Evolutionary conservation across 176 grass and related monocot genomes (phyloP).

Genomic region (Eleusine coracana): DNA sequence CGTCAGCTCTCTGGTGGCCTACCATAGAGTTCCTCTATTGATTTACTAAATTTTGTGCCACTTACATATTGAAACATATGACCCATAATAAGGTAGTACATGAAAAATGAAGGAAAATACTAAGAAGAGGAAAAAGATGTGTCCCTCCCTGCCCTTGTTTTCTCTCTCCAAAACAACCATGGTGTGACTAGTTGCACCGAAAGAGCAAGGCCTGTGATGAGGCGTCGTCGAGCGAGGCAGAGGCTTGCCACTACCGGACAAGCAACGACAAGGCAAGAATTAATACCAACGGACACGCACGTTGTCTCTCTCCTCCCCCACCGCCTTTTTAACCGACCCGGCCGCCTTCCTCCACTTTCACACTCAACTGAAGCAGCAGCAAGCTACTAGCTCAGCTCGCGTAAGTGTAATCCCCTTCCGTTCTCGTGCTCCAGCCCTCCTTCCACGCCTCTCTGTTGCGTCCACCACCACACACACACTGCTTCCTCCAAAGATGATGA

Average conservation of each 20-base stretch:
- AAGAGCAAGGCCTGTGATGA: slow-evolving; percentile 35
- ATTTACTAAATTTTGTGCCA: background rate
- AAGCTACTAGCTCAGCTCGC: background rate
- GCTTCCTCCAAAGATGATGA: slow-evolving; percentile 32
- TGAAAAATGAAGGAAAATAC: background rate
- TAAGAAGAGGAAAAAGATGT: too few relatives aligned
- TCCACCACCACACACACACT: background rate
- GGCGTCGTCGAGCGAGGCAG: slow-evolving; percentile 16
- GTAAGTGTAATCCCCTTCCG: background rate
- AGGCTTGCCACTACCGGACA: slow-evolving; percentile 36
- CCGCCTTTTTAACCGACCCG: slow-evolving; percentile 59
- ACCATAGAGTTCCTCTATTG: too few relatives aligned
- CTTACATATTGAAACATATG: background rate
- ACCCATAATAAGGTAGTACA: background rate
- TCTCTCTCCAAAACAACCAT: slow-evolving; percentile 57
- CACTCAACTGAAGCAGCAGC: background rate
- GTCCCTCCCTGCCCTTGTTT: background rate
- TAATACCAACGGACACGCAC: slow-evolving; percentile 35
- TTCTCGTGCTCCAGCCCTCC: slow-evolving; percentile 4
- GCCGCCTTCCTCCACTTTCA: slow-evolving; percentile 13
- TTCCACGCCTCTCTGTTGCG: too few relatives aligned
- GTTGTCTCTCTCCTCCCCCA: background rate
- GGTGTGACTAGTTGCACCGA: slow-evolving; percentile 52
- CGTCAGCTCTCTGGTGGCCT: too few relatives aligned
- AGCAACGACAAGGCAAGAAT: slow-evolving; percentile 44